phyloP scores from a whole-genome alignment of 768 basidiomycete species.

The Termitomyces titanicus region DNA sequence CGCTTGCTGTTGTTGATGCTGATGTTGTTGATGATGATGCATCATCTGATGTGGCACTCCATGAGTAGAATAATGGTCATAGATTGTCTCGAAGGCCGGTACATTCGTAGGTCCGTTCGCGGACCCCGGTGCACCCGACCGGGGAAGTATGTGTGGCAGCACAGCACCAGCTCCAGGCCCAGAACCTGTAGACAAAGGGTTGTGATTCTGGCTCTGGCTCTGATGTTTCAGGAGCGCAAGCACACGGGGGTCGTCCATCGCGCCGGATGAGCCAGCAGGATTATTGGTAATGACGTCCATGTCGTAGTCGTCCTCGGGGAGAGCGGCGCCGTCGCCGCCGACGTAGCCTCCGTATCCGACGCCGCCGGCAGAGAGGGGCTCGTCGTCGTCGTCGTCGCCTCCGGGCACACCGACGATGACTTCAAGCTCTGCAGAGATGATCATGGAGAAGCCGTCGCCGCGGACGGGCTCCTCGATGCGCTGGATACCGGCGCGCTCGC shows the following conservation, averaged over 20 bases:
- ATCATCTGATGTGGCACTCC: conserved; percentile 8
- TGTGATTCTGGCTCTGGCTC: conserved; percentile 3
- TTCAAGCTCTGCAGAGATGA: conserved; percentile 29
- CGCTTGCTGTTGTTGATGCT: conserved; percentile 11
- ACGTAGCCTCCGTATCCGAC: conserved; percentile 19
- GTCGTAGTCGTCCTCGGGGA: conserved; percentile 16
- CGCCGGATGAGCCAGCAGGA: too few species aligned
- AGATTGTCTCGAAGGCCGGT: conserved; percentile 19
- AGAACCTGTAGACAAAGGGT: conserved; percentile 17
- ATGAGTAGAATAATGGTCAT: conserved; percentile 15
- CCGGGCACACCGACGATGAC: conserved; percentile 48
- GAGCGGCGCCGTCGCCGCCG: conserved; percentile 14
- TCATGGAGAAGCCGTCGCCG: conserved; percentile 42
- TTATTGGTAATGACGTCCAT: conserved; percentile 11
- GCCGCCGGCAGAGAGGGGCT: conserved; percentile 12
- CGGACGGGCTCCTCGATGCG: conserved; percentile 71
- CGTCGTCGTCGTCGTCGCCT: conserved; percentile 43
- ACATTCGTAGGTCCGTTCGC: conserved; percentile 16
- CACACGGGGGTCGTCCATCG: conserved; percentile 25
- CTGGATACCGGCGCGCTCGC: conserved; percentile 68
- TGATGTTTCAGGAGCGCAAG: conserved; percentile 18
- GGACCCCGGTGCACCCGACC: conserved; percentile 1
- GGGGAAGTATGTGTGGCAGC: conserved; percentile 15
- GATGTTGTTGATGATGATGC: background rate
- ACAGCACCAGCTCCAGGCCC: conserved; percentile 1